Evolutionary conservation across 2,329 filamentous ascomycete genomes (phyloP).

Genomic region (Colletotrichum higginsianum): DNA sequence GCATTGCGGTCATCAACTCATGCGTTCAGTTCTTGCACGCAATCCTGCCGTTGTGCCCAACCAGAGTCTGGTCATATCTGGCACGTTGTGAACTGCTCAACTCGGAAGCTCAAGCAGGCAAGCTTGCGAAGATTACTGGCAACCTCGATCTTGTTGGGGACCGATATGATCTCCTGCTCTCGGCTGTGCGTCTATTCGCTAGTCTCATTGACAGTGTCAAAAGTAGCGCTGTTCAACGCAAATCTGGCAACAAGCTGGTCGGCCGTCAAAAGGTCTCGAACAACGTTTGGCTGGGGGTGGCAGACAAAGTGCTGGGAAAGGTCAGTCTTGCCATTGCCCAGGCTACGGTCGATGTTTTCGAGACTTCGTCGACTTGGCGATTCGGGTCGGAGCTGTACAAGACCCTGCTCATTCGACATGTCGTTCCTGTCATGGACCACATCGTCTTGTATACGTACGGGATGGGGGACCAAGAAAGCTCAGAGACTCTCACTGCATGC

Average conservation of each 20-base stretch:
- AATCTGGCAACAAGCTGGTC: constrained; percentile 66
- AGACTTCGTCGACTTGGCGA: constrained; percentile 89
- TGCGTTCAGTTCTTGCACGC: constrained; percentile 87
- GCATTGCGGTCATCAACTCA: constrained; percentile 76
- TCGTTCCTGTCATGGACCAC: constrained; percentile 79
- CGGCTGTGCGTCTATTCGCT: constrained; percentile 81
- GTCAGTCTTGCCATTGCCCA: constrained; percentile 82
- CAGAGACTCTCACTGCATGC: constrained; percentile 67
- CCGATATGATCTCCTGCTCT: constrained; percentile 82
- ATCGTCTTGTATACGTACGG: constrained; percentile 82
- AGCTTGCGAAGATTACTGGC: constrained; percentile 84
- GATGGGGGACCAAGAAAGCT: constrained; percentile 72
- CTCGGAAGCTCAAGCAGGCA: constrained; percentile 81
- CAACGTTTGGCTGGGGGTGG: constrained; percentile 78
- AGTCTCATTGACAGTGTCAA: constrained; percentile 83
- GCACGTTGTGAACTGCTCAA: constrained; percentile 85
- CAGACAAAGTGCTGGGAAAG: constrained; percentile 82
- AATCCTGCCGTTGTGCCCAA: constrained; percentile 81
- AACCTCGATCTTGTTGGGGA: constrained; percentile 84
- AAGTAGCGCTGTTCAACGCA: constrained; percentile 77
- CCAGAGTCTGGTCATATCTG: constrained; percentile 91
- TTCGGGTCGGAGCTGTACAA: constrained; percentile 80
- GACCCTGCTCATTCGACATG: constrained; percentile 75
- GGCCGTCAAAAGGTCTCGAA: constrained; percentile 62
- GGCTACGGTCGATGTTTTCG: constrained; percentile 85